These are phyloP conservation scores for Aspergillus melleus DNA, from an alignment of 2,329 filamentous ascomycete genomes.

Conservation along the genomic window DNA sequence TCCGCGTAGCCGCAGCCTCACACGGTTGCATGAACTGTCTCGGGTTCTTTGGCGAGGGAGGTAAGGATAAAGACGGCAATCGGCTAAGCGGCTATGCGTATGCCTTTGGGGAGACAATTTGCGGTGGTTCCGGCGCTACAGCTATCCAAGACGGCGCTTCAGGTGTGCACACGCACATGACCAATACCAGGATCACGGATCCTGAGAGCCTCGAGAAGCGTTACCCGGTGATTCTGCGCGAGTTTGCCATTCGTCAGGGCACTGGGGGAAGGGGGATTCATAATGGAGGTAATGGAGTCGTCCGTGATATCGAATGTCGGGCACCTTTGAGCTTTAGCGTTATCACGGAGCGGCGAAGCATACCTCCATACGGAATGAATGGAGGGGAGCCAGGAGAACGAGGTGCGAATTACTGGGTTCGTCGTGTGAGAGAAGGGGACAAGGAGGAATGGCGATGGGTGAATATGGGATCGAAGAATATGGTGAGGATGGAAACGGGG, in stretches of 20 bases:
- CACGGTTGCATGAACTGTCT: constrained; percentile 77
- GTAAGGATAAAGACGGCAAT: constrained; percentile 59
- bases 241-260: constrained; percentile 64
- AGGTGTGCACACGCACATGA: constrained; percentile 79
- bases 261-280: constrained; percentile 66
- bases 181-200: constrained; percentile 80
- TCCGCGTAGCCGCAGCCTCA: constrained; percentile 72
- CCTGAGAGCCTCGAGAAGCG: constrained; percentile 76
- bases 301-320: constrained; percentile 78
- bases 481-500: constrained; percentile 21
- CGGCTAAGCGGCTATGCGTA: constrained; percentile 50
- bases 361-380: constrained; percentile 27
- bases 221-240: constrained; percentile 70
- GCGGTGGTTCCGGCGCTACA: constrained; percentile 72
- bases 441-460: constrained; percentile 13
- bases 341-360: constrained; percentile 23
- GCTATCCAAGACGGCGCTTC: constrained; percentile 69
- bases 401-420: constrained; percentile 62
- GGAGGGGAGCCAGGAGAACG: constrained; percentile 42
- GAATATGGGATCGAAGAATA: constrained; percentile 26
- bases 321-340: constrained; percentile 39
- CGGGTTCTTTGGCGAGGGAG: constrained; percentile 46
- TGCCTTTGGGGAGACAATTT: constrained; percentile 81
- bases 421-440: constrained; percentile 7
- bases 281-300: constrained; percentile 71